Percentiles rank a stretch among this genome's conserved stretches.
Conservation (phyloP, 805 yeast species). For the Yarrowia hollandica region DNA sequence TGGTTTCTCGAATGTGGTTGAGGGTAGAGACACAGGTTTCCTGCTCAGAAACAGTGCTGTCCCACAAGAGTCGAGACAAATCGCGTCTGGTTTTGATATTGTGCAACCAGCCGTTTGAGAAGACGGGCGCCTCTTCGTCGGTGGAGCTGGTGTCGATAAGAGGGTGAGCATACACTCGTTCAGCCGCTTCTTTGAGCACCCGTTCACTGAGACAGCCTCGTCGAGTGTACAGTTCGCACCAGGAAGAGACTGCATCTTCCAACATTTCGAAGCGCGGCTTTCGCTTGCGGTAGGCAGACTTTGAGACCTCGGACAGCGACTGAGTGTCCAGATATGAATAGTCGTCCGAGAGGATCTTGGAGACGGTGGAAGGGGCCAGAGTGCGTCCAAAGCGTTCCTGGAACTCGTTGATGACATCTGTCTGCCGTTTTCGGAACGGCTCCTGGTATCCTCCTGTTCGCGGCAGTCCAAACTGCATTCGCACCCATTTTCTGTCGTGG, state of each 20-base stretch:
- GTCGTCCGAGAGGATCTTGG: constrained; percentile 20
- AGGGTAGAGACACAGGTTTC: neutral
- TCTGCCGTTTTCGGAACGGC: constrained; percentile 1
- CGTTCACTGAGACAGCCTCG: constrained; percentile 17
- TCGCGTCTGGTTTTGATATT: constrained; percentile 14
- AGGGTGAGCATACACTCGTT: neutral
- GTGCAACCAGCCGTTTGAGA: constrained; percentile 16
- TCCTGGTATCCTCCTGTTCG: constrained; percentile 12
- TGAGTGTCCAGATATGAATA: constrained; percentile 7
- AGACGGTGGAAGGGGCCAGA: neutral
- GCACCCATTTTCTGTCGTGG: constrained; percentile 15
- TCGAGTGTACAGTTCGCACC: constrained; percentile 23
- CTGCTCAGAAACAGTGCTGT: constrained; percentile 7
- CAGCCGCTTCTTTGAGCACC: constrained; percentile 14
- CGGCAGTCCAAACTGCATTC: constrained; percentile 16
- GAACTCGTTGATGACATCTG: neutral
- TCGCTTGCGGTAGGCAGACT: neutral
- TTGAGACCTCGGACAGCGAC: constrained; percentile 5
- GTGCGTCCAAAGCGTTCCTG: neutral
- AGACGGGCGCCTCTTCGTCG: constrained; percentile 8
- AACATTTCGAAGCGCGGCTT: constrained; percentile 11
- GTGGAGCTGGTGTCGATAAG: neutral
- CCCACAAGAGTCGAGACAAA: constrained; percentile 4
- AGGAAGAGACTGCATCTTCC: constrained; percentile 6
- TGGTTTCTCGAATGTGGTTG: neutral